A percentile compares a stretch with the other conserved stretches of the same genome.
These are phyloP conservation scores for Trypanosoma avium DNA, from an alignment of 208 protist genomes.

Conservation along the genomic window DNA sequence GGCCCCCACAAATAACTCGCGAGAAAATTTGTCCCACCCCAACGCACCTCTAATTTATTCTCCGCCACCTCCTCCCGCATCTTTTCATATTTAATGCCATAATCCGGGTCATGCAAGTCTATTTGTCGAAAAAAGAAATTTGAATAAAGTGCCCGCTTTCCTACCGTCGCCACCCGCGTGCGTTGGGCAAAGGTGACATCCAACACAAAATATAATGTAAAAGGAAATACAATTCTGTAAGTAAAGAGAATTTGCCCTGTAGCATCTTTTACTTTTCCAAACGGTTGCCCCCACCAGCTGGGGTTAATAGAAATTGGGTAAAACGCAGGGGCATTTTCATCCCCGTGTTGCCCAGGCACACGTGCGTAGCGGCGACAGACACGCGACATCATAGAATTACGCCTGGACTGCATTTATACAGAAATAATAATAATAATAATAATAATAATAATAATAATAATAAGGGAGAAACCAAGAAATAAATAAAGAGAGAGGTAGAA, in stretches of 20 bases:
- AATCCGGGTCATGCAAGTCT: slow-evolving; percentile 88
- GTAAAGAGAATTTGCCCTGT: slow-evolving; percentile 68
- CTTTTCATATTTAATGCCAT: slow-evolving; percentile 86
- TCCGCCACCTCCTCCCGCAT: slow-evolving; percentile 80
- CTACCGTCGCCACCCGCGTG: slow-evolving; percentile 65
- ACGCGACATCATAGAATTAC: slow-evolving; percentile 82
- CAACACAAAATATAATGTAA: slow-evolving; percentile 77
- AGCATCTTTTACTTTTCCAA: slow-evolving; percentile 84
- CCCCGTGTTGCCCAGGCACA: slow-evolving; percentile 86
- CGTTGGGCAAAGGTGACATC: slow-evolving; percentile 75
- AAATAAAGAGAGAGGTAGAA: too few relatives aligned
- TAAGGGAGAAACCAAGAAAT: not conserved
- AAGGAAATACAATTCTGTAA: slow-evolving; percentile 67
- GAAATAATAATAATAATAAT: slow-evolving; percentile 14
- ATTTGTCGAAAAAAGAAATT: slow-evolving; percentile 83
- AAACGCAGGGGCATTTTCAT: slow-evolving; percentile 74
- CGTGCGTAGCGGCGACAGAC: slow-evolving; percentile 83
- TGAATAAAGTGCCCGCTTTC: slow-evolving; percentile 73
- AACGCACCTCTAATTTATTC: slow-evolving; percentile 85
- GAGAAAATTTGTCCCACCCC: slow-evolving; percentile 88
- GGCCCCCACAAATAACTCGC: slow-evolving; percentile 90
- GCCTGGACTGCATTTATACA: slow-evolving; percentile 66
- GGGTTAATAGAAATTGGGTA: slow-evolving; percentile 89
- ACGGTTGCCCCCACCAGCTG: slow-evolving; percentile 87
- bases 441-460: not conserved